Base-by-base conservation (phyloP, 148 eudicot species). In the Drosera capensis region DNA sequence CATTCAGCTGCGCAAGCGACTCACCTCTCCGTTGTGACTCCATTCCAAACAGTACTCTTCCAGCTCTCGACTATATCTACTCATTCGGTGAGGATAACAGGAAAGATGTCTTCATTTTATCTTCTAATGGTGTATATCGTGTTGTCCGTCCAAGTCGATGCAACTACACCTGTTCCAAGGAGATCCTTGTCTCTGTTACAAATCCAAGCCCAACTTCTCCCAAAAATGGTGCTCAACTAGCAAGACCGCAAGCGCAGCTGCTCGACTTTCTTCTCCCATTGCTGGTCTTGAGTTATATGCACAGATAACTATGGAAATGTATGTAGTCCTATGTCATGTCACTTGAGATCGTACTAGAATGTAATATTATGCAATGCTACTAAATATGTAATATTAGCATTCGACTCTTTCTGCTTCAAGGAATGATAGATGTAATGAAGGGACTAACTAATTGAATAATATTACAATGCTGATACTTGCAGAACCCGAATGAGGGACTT, bases 111-210 rank as follows among this genome's bases (percentile, higher is more conserved):
- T 79, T 55, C 59, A 68, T 84, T 14, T 56, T 90, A 23, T 58
- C 97, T 35, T 74, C 78, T 51, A 72, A 49, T 7, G 94, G 97
- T 0, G 94, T 90, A 14, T 84, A 77, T 54, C 59, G 95, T 68
- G 66, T 78, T 1, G 93, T 84, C 40, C 92, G 86, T 15, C 95
- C 95, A 18, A 90, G 85, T 48, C 82, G 93, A 8, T 90, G 97
- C 67, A 71, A 68, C 60, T 90, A 68, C 17, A 62, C 74, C 36
- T 90, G 97, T 62, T 67, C 97, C 0, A 84, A 78, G 71, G 95
- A 84, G 68, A 59, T 28, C 1, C 65, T 40, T 28, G 42, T 72
- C 1, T 37, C 59, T 31, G 40, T 23, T 12, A 57, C 77, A 2
- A 51, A 49, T 57, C 59, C 73, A 29, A 40, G 49, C 23, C 62